These are phyloP conservation scores for Cladorrhinum samala DNA, from an alignment of 495 filamentous ascomycete species.

Conservation along the genomic window DNA sequence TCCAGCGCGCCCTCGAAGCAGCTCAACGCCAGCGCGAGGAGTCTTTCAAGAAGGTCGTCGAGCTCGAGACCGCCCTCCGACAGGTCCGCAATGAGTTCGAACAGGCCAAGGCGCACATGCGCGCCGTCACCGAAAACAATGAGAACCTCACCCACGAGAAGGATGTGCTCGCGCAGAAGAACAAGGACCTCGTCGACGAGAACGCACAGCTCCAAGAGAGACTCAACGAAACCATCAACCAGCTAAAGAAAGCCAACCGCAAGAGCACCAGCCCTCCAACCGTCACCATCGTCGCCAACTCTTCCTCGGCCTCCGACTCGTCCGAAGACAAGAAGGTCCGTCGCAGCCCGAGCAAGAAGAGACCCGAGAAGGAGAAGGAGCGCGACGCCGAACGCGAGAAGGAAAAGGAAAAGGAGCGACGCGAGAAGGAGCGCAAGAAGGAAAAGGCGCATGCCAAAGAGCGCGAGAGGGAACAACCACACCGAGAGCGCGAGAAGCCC, in stretches of 20 bases:
- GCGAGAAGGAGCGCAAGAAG: conserved; percentile 11
- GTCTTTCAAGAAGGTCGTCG: conserved; percentile 19
- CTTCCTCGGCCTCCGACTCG: conserved; percentile 16
- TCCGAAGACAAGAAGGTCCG: conserved; percentile 25
- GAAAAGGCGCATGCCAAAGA: conserved; percentile 16
- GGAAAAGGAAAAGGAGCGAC: conserved; percentile 16
- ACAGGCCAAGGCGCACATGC: conserved; percentile 72
- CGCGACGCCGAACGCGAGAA: conserved; percentile 15
- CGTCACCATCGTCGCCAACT: not conserved
- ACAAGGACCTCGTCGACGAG: conserved; percentile 79
- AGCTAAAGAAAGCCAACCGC: conserved; percentile 64
- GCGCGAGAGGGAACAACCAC: conserved; percentile 18
- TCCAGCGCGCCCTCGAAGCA: conserved; percentile 16
- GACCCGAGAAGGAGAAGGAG: conserved; percentile 11
- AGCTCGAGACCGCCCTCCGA: conserved; percentile 47
- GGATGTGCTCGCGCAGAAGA: conserved; percentile 75
- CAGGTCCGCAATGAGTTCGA: conserved; percentile 45
- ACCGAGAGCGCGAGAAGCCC: conserved; percentile 7
- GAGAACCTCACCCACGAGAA: conserved; percentile 40
- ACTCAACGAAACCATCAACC: conserved; percentile 73
- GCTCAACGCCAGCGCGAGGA: conserved; percentile 13
- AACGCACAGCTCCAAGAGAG: conserved; percentile 78
- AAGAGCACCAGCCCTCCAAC: conserved; percentile 16
- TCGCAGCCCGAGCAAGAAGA: conserved; percentile 22
- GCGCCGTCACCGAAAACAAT: conserved; percentile 76